Percentiles rank a stretch among this genome's conserved stretches.
These are phyloP conservation scores for Vigna trinervia DNA, from an alignment of 306 rosid genomes.

Conservation along the genomic window DNA sequence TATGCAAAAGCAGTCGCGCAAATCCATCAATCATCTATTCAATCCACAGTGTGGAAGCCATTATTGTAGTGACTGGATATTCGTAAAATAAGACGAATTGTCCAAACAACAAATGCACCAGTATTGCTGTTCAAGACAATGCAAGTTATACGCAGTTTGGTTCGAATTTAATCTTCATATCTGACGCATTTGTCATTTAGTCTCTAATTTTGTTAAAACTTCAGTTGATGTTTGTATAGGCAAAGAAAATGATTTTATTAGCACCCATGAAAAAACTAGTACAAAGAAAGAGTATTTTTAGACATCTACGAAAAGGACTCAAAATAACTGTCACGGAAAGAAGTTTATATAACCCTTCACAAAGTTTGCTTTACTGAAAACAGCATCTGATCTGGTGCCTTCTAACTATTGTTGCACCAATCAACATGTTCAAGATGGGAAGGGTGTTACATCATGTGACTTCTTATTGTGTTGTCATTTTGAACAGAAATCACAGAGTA, in stretches of 20 bases:
- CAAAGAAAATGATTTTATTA: no score
- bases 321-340: neutral
- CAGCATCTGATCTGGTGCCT: slow-evolving; percentile 36
- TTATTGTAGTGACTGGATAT: neutral
- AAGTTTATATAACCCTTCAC: neutral
- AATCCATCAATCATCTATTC: slow-evolving; percentile 37
- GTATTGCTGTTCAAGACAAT: neutral
- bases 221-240: no score
- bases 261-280: no score
- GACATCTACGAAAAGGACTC: neutral
- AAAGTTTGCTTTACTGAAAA: slow-evolving; percentile 42
- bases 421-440: slow-evolving; percentile 35
- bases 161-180: neutral
- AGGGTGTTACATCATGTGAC: slow-evolving; percentile 50
- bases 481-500: slow-evolving; percentile 33
- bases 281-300: no score
- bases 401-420: slow-evolving; percentile 41
- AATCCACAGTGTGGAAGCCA: slow-evolving; percentile 14
- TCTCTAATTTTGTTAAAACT: neutral
- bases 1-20: slow-evolving; percentile 17
- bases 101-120: neutral
- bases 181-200: no score
- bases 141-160: neutral
- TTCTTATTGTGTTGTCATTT: slow-evolving; percentile 42
- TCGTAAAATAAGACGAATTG: neutral